A percentile compares a stretch with the other conserved stretches of the same genome.
Evolutionary conservation across 129 eudicot species (phyloP).

Genomic region (Daucus carota): DNA sequence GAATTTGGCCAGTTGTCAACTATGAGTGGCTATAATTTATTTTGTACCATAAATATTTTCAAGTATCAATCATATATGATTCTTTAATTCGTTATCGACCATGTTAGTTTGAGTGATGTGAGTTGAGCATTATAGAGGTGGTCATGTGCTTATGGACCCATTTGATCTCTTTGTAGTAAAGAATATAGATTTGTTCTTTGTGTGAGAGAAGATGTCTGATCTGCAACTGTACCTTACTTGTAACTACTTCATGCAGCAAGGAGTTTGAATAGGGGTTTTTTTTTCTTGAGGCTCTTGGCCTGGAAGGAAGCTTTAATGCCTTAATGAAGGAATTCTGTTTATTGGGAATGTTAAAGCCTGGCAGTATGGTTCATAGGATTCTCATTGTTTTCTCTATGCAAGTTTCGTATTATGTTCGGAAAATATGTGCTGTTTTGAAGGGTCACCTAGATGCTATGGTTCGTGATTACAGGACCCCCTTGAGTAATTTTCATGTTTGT

Average conservation of each 20-base stretch:
- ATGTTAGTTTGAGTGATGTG: background rate
- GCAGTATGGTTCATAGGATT: background rate
- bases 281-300: too few species aligned
- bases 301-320: background rate
- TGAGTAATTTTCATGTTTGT: background rate
- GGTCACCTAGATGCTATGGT: background rate
- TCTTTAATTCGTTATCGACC: conserved; percentile 7
- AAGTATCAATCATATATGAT: conserved; percentile 12
- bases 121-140: background rate
- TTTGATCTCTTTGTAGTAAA: background rate
- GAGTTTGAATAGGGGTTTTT: too few species aligned
- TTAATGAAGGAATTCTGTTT: background rate
- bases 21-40: background rate
- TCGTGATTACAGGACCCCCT: background rate
- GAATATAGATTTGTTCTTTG: background rate
- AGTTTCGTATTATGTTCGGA: background rate
- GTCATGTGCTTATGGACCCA: conserved; percentile 5
- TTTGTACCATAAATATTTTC: background rate
- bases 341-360: background rate
- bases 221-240: background rate
- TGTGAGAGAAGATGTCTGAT: background rate
- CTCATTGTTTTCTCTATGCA: background rate
- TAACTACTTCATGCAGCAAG: background rate
- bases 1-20: conserved; percentile 1
- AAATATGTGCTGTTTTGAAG: background rate